Percentiles rank a stretch among this genome's conserved stretches.
phyloP scores from a whole-genome alignment of 2,329 filamentous ascomycete species.

The Penicillium sp. region DNA sequence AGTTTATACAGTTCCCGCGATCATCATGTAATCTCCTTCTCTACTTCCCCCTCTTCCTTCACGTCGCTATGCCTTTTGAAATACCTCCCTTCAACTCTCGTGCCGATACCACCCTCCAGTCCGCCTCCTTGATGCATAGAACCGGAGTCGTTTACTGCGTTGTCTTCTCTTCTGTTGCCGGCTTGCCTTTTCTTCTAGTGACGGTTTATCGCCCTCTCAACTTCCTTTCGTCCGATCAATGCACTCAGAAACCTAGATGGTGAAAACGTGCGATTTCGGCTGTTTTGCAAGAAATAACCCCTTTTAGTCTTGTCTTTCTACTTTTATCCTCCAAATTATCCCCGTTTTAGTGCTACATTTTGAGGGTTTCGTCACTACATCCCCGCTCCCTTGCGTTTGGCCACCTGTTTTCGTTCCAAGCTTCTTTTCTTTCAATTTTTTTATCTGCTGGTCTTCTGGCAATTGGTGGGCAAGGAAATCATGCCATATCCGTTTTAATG shows the following conservation, averaged over 20 bases:
- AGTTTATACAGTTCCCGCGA: constrained; percentile 40
- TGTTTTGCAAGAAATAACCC: constrained; percentile 18
- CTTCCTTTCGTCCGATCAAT: constrained; percentile 18
- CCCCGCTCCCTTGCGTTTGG: constrained; percentile 14
- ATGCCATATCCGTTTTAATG: constrained; percentile 33
- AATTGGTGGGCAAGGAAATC: constrained; percentile 24
- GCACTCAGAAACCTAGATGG: constrained; percentile 32
- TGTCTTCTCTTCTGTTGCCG: constrained; percentile 24
- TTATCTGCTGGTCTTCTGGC: constrained; percentile 14
- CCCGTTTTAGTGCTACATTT: constrained; percentile 6
- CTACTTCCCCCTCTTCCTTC: constrained; percentile 13
- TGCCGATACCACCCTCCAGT: constrained; percentile 24
- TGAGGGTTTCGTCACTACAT: constrained; percentile 8
- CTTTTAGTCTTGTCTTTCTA: constrained; percentile 20
- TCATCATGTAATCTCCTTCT: constrained; percentile 45
- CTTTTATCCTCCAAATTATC: constrained; percentile 6
- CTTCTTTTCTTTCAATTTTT: constrained; percentile 9
- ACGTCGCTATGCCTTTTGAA: constrained; percentile 27
- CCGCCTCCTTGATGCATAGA: constrained; percentile 33
- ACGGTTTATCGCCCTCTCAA: constrained; percentile 14
- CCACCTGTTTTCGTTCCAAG: constrained; percentile 4
- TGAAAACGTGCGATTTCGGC: constrained; percentile 21
- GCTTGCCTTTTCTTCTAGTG: constrained; percentile 17
- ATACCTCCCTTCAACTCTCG: constrained; percentile 18
- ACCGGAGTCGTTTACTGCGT: constrained; percentile 36